A percentile compares a stretch with the other conserved stretches of the same genome.
Evolutionary conservation across 1,139 yeast genomes (phyloP).

Genomic region (Candida pseudoviswanathii): DNA sequence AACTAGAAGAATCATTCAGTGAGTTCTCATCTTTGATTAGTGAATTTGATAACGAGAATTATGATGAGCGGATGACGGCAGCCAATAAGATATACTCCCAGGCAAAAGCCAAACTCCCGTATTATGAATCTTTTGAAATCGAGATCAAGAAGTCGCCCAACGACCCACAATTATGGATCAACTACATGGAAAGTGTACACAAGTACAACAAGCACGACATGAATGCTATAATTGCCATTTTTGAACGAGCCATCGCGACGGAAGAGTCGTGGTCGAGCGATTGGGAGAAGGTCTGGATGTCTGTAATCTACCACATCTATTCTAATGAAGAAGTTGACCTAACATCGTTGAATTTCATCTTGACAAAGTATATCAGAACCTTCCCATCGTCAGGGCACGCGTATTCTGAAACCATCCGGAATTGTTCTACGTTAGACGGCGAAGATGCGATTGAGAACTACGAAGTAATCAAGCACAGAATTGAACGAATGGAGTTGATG

Average conservation of each 20-base stretch:
- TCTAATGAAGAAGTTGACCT: constrained; percentile 6
- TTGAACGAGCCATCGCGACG: constrained; percentile 23
- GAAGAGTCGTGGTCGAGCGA: constrained; percentile 13
- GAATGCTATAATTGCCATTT: constrained; percentile 21
- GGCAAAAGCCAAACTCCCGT: constrained; percentile 29
- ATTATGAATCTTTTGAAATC: constrained; percentile 31
- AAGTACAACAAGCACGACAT: constrained; percentile 19
- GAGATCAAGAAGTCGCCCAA: constrained; percentile 20
- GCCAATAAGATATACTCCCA: constrained; percentile 38
- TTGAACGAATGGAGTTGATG: constrained; percentile 20
- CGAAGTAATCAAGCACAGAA: constrained; percentile 12
- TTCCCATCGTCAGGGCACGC: constrained; percentile 27
- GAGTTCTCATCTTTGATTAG: constrained; percentile 49
- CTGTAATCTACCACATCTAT: constrained; percentile 16
- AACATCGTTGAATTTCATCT: constrained; percentile 16
- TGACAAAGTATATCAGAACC: constrained; percentile 23
- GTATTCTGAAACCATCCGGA: constrained; percentile 34
- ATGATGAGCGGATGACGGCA: constrained; percentile 38
- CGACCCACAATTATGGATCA: constrained; percentile 29
- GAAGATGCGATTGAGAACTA: background rate
- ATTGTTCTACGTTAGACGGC: constrained; percentile 12
- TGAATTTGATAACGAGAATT: constrained; percentile 25
- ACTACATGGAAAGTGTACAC: constrained; percentile 31
- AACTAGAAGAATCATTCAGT: constrained; percentile 43
- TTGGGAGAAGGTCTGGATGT: constrained; percentile 34